Evolutionary conservation across 2,329 filamentous ascomycete genomes (phyloP), one percentile per base, ranked within the genome.

Genomic region (Thermoascus crustaceus): DNA sequence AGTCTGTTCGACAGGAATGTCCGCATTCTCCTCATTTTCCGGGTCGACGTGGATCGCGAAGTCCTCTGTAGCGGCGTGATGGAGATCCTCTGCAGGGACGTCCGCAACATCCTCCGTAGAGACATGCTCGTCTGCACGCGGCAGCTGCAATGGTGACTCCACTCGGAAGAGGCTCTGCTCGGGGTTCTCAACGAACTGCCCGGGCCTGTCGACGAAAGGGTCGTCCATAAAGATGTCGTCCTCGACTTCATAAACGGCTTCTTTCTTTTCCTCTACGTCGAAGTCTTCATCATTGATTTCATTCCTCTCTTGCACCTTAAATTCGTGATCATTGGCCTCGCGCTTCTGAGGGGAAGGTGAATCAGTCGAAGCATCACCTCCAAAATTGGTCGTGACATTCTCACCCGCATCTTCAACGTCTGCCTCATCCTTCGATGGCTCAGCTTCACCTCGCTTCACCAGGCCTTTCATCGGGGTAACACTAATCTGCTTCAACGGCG

Each of bases 401-500:
- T 33, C 34, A 5, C 23, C 27, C 11, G 30, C 34, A 25, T 48
- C 35, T 5, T 29, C 9, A 31, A 21, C 16, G 14, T 38, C 37
- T 24, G 34, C 34, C 11, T 30, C 32, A 2, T 13, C 8, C 8
- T 33, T 25, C 16, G 17, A 22, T 5, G 40, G 33, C 29, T n/a
- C n/a, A n/a, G n/a, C n/a, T n/a, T n/a, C n/a, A n/a, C n/a, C n/a
- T n/a, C n/a, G n/a, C n/a, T n/a, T n/a, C n/a, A n/a, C n/a, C n/a
- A n/a, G n/a, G n/a, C n/a, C n/a, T n/a, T 42, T 50, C 8, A 37
- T 37, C 2, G 43, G 42, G 7, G 47, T 6, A 7, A 13, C 11
- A 2, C 7, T 13, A 17, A 37, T 13, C 17, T 30, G 37, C 32
- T 64, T 67, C 35, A 60, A 58, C 0, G 64, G 60, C 4, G 63